Base-by-base conservation (phyloP, 441 rosid genomes). In the Syzygium syzygioides region DNA sequence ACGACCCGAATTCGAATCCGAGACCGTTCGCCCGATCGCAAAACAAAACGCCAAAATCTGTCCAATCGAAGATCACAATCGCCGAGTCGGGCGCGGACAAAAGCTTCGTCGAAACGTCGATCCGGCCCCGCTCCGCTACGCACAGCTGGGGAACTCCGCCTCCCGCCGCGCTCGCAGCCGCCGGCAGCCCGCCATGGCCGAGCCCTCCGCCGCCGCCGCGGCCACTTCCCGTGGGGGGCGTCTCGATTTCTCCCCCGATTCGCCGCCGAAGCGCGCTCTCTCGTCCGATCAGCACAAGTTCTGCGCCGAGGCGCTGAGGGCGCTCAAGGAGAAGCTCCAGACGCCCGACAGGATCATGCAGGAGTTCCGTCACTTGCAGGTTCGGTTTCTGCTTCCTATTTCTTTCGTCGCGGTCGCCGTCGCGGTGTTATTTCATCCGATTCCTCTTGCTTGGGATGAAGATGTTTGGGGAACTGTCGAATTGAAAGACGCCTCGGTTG, bases 301-400 rank as follows among this genome's bases (percentile, higher is more conserved):
- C 91, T 96, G 99, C 91, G 92, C 91, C 53, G 90, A 94, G 85
- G 97, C 99, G 87, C 97, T 96, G 89, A 85, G 20, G 5, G 90
- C 87, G 89, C 87, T 97, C 93, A 86, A 89, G 50, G 91, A 91
- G 14, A 95, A 91, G 92, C 90, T 94, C 88, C 88, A 50, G 62
- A 85, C 87, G 85, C 95, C 93, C 15, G 88, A 93, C 9, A 86
- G 85, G 18, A 93, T 97, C 89, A 23, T 85, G 80, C 92, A 90
- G 41, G 99, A 96, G 91, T 97, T 96, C 86, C 89, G 89, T 88
- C 88, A 53, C 34, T 89, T 97, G 91, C 95, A 96, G 96, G 99
- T 94, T 79, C 84, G 89, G 55, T 37, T 84, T 13, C 59, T 48
- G 1, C 53, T 60, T 34, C 20, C 68, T 37, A 25, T 45, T 85